Conservation (phyloP, 495 filamentous ascomycete genomes). For the Trichoderma asperelloides region DNA sequence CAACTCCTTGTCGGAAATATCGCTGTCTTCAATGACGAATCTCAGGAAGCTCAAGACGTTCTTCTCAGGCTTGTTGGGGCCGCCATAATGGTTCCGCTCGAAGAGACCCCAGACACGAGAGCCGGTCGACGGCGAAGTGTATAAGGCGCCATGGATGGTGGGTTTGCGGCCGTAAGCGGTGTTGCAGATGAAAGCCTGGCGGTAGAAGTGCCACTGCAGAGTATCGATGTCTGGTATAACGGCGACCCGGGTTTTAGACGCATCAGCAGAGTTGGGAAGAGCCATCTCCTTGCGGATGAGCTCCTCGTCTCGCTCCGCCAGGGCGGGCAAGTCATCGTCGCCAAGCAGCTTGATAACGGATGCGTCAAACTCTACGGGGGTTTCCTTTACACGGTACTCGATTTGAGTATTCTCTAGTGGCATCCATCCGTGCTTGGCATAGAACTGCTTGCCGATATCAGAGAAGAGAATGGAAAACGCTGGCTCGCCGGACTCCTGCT, state of each 20-base stretch:
- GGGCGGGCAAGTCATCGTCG: constrained; percentile 41
- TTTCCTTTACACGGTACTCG: constrained; percentile 33
- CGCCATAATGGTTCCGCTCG: constrained; percentile 60
- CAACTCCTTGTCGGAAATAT: constrained; percentile 33
- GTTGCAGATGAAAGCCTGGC: constrained; percentile 73
- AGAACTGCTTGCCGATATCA: constrained; percentile 93
- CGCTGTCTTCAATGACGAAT: constrained; percentile 59
- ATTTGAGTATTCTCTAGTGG: constrained; percentile 65
- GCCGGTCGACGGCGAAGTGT: constrained; percentile 31
- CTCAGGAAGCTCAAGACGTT: constrained; percentile 75
- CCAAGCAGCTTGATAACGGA: constrained; percentile 29
- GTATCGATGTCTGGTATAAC: constrained; percentile 64
- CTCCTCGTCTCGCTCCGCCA: constrained; percentile 51
- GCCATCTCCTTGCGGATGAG: constrained; percentile 32
- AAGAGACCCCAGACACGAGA: constrained; percentile 67
- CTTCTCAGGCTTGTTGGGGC: constrained; percentile 30
- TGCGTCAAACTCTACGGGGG: constrained; percentile 5
- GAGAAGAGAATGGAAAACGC: constrained; percentile 74
- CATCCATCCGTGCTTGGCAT: constrained; percentile 73
- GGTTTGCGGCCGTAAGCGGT: constrained; percentile 46
- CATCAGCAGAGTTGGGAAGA: constrained; percentile 12
- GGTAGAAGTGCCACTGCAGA: constrained; percentile 74
- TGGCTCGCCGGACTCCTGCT: constrained; percentile 2
- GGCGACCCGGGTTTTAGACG: constrained; percentile 46
- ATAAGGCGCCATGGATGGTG: constrained; percentile 57